A percentile compares a stretch with the other conserved stretches of the same genome.
These are phyloP conservation scores for Mariannaea elegans DNA, from an alignment of 2,329 filamentous ascomycete species.

Conservation along the genomic window DNA sequence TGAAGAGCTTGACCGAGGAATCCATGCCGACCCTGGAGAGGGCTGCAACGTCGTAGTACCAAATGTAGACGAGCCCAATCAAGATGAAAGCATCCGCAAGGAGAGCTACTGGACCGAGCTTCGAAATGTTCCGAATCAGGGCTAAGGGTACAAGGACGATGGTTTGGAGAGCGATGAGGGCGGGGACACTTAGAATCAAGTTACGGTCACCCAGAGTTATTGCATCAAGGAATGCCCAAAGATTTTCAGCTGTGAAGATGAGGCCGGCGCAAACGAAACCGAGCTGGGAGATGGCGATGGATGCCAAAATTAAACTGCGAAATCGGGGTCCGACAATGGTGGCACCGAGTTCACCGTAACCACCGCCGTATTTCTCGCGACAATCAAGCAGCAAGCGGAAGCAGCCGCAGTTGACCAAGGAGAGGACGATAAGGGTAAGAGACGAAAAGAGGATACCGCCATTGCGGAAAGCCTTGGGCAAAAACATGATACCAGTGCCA, in stretches of 20 bases:
- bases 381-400: slow-evolving; percentile 78
- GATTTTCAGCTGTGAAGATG: slow-evolving; percentile 80
- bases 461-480: slow-evolving; percentile 82
- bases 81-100: slow-evolving; percentile 78
- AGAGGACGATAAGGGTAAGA: slow-evolving; percentile 71
- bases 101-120: slow-evolving; percentile 74
- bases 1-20: slow-evolving; percentile 72
- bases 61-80: slow-evolving; percentile 76
- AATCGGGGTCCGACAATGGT: slow-evolving; percentile 71
- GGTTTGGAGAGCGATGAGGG: slow-evolving; percentile 73
- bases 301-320: slow-evolving; percentile 71
- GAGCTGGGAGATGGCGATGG: slow-evolving; percentile 78
- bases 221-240: slow-evolving; percentile 72
- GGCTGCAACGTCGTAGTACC: slow-evolving; percentile 71
- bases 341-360: slow-evolving; percentile 78
- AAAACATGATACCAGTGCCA: slow-evolving; percentile 83
- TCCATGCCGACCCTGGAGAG: slow-evolving; percentile 66
- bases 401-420: slow-evolving; percentile 72
- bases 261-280: slow-evolving; percentile 82
- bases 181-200: slow-evolving; percentile 59
- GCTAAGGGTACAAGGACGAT: slow-evolving; percentile 71
- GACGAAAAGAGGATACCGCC: slow-evolving; percentile 80
- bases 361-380: slow-evolving; percentile 69
- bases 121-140: slow-evolving; percentile 78
- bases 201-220: slow-evolving; percentile 60